These are phyloP conservation scores for Nothopassalora personata DNA, from an alignment of 2,329 filamentous ascomycete genomes.

Conservation along the genomic window DNA sequence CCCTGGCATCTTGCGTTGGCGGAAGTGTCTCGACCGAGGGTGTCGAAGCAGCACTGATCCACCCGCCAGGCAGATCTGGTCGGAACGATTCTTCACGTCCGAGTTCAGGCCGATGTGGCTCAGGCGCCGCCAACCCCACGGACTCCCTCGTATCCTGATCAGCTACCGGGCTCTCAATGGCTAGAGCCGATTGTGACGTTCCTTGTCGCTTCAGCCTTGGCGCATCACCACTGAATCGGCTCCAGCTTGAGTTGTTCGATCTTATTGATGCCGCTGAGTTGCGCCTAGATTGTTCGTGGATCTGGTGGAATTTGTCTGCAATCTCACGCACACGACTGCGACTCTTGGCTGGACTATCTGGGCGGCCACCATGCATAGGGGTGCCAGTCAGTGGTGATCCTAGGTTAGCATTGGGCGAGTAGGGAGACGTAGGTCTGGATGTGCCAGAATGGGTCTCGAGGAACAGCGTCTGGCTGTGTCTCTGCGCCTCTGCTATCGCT, in stretches of 20 bases:
- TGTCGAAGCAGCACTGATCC: constrained; percentile 47
- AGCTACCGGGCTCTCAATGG: constrained; percentile 1
- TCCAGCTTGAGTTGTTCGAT: constrained; percentile 41
- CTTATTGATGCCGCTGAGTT: constrained; percentile 37
- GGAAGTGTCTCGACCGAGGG: constrained; percentile 34
- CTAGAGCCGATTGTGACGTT: constrained; percentile 11
- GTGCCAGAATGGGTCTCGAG: constrained; percentile 22
- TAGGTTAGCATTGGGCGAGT: not conserved
- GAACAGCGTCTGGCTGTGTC: constrained; percentile 23
- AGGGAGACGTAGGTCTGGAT: not conserved
- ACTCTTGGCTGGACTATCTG: constrained; percentile 39
- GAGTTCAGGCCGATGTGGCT: constrained; percentile 13
- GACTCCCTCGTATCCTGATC: not conserved
- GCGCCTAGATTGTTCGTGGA: constrained; percentile 33
- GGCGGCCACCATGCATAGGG: constrained; percentile 15
- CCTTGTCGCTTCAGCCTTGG: constrained; percentile 14
- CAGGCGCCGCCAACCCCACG: not conserved
- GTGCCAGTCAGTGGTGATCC: constrained; percentile 2
- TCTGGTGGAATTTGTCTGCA: constrained; percentile 46
- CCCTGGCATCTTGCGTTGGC: not conserved
- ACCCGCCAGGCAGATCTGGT: constrained; percentile 49
- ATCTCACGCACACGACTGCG: constrained; percentile 47
- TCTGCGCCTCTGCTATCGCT: constrained; percentile 23
- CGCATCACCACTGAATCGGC: constrained; percentile 22
- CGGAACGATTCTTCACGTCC: constrained; percentile 36